Evolutionary conservation across 176 grass and related monocot genomes (phyloP).

Genomic region (Oryza coarctata): DNA sequence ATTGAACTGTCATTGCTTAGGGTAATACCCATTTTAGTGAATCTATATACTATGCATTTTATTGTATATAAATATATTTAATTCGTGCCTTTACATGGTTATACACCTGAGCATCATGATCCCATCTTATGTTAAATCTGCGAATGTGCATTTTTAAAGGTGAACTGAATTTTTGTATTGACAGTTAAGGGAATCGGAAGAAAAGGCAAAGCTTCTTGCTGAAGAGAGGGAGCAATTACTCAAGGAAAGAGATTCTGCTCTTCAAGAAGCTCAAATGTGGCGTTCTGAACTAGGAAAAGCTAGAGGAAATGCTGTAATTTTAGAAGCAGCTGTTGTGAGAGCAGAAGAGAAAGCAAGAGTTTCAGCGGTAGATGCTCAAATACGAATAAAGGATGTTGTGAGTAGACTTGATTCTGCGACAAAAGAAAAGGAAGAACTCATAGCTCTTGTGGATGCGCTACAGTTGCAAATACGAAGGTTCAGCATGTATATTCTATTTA

Average conservation of each 20-base stretch:
- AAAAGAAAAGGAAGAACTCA: constrained; percentile 78
- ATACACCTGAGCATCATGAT: constrained; percentile 7
- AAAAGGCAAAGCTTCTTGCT: constrained; percentile 53
- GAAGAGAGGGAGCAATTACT: constrained; percentile 73
- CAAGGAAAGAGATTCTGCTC: constrained; percentile 74
- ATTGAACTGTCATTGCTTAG: constrained; percentile 55
- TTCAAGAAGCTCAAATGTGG: constrained; percentile 89
- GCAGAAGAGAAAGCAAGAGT: constrained; percentile 90
- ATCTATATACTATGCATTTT: constrained; percentile 14
- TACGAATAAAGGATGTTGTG: constrained; percentile 58
- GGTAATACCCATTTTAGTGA: constrained; percentile 47
- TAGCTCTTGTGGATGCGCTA: constrained; percentile 59
- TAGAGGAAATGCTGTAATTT: constrained; percentile 85
- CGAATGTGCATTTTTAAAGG: neutral
- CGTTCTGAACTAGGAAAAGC: constrained; percentile 91
- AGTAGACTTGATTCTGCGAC: constrained; percentile 50
- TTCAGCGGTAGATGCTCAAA: constrained; percentile 54
- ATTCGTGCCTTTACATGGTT: neutral
- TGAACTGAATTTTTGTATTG: constrained; percentile 35
- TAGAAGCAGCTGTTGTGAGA: constrained; percentile 90
- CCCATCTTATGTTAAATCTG: constrained; percentile 23
- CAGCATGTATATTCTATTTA: constrained; percentile 5
- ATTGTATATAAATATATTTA: neutral
- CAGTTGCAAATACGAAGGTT: constrained; percentile 76
- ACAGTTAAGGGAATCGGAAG: constrained; percentile 74